phyloP scores from a whole-genome alignment of 192 early-diverging fungal species.

The Coemansia sp. region DNA sequence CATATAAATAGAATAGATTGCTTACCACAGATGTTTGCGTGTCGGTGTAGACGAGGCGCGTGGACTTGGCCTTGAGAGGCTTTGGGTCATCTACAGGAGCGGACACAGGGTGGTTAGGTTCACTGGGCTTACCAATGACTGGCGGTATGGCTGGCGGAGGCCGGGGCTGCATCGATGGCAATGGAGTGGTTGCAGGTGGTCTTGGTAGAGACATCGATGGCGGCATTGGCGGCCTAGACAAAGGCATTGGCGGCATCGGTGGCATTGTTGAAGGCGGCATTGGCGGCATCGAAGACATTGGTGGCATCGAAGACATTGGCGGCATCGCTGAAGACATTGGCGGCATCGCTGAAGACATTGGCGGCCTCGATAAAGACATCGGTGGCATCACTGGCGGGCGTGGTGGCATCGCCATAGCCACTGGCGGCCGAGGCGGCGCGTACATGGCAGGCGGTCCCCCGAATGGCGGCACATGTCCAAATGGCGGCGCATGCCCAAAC shows the following conservation, averaged over 20 bases:
- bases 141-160: not conserved
- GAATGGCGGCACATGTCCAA: not conserved
- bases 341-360: not conserved
- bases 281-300: not conserved
- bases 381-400: too few relatives aligned
- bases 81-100: slow-evolving; percentile 28
- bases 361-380: not conserved
- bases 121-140: slow-evolving; percentile 14
- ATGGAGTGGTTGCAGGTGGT: not conserved
- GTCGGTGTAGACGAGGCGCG: slow-evolving; percentile 44
- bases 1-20: slow-evolving; percentile 4
- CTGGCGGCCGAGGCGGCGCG: not conserved
- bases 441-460: not conserved
- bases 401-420: not conserved
- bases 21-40: slow-evolving; percentile 43
- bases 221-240: not conserved
- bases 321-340: slow-evolving; percentile 2
- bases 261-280: not conserved
- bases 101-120: slow-evolving; percentile 6
- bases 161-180: not conserved
- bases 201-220: not conserved
- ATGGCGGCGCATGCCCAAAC: slow-evolving; percentile 1
- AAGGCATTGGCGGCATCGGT: not conserved
- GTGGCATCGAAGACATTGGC: not conserved
- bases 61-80: slow-evolving; percentile 15